phyloP scores from a whole-genome alignment of 108 stramenopile genomes.

The Cyclotella cryptica region DNA sequence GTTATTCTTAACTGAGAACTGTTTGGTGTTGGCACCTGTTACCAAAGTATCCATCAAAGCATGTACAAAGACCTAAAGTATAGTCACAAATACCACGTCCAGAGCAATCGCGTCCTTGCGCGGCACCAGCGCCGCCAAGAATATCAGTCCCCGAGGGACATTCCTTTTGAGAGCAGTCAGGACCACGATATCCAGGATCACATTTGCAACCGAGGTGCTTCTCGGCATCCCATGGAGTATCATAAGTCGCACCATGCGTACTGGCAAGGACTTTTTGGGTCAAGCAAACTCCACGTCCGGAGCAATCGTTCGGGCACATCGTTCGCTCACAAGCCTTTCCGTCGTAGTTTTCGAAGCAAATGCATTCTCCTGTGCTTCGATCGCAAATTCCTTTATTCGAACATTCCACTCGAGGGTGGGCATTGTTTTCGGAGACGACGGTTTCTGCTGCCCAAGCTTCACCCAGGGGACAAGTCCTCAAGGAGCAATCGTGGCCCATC shows the following conservation, averaged over 20 bases:
- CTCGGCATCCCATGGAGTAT: slow-evolving; percentile 79
- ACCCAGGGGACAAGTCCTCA: slow-evolving; percentile 80
- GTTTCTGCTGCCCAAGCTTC: slow-evolving; percentile 59
- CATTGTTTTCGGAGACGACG: slow-evolving; percentile 50
- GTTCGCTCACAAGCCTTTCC: slow-evolving; percentile 85
- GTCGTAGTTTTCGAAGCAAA: slow-evolving; percentile 85
- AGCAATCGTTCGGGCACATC: slow-evolving; percentile 76
- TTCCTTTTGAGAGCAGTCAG: slow-evolving; percentile 86
- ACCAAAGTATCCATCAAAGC: slow-evolving; percentile 84
- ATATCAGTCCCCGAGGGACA: slow-evolving; percentile 81
- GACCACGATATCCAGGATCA: slow-evolving; percentile 85
- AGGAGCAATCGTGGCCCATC: slow-evolving; percentile 80
- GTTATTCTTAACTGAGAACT: slow-evolving; percentile 39
- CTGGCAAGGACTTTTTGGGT: slow-evolving; percentile 75
- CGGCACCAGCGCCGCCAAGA: slow-evolving; percentile 65
- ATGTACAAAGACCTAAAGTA: slow-evolving; percentile 67
- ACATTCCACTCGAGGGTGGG: slow-evolving; percentile 80
- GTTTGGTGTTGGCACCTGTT: slow-evolving; percentile 85
- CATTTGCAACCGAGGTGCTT: slow-evolving; percentile 89
- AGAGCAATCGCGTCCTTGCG: slow-evolving; percentile 83
- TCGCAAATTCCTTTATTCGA: slow-evolving; percentile 84
- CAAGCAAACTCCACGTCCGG: slow-evolving; percentile 70
- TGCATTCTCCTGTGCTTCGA: slow-evolving; percentile 72
- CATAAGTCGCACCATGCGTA: slow-evolving; percentile 50
- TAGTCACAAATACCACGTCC: slow-evolving; percentile 86